phyloP scores from a whole-genome alignment of 2,329 filamentous ascomycete species.

The Fusarium napiforme region DNA sequence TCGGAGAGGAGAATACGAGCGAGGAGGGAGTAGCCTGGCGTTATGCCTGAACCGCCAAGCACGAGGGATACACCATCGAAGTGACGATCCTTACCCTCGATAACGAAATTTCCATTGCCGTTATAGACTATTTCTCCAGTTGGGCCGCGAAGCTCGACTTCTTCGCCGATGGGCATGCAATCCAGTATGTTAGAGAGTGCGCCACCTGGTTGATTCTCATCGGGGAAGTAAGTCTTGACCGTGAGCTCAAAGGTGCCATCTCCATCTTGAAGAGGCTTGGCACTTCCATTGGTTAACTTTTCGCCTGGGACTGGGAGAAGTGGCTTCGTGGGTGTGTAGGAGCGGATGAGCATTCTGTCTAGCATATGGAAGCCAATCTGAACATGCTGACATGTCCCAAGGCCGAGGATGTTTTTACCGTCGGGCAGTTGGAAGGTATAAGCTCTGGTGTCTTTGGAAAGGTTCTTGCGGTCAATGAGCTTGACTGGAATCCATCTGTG shows the following conservation, averaged over 20 bases:
- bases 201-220: not conserved
- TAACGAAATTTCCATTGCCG: conserved; percentile 57
- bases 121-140: conserved; percentile 62
- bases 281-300: not conserved
- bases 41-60: conserved; percentile 62
- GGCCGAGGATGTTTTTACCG: not conserved
- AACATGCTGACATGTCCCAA: not conserved
- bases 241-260: not conserved
- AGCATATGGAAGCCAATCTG: not conserved
- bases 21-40: conserved; percentile 62
- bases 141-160: conserved; percentile 60
- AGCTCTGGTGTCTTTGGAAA: not conserved
- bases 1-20: conserved; percentile 52
- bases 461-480: not conserved
- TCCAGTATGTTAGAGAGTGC: not conserved
- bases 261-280: not conserved
- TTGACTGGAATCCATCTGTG: not conserved
- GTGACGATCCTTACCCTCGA: conserved; percentile 53
- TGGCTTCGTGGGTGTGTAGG: not conserved
- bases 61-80: conserved; percentile 60
- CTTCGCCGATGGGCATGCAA: not conserved
- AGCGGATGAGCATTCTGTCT: not conserved
- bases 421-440: not conserved
- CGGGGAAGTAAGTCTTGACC: not conserved
- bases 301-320: not conserved